Base-by-base conservation (phyloP, 2,329 filamentous ascomycete species). In the Cladophialophora chaetospira region DNA sequence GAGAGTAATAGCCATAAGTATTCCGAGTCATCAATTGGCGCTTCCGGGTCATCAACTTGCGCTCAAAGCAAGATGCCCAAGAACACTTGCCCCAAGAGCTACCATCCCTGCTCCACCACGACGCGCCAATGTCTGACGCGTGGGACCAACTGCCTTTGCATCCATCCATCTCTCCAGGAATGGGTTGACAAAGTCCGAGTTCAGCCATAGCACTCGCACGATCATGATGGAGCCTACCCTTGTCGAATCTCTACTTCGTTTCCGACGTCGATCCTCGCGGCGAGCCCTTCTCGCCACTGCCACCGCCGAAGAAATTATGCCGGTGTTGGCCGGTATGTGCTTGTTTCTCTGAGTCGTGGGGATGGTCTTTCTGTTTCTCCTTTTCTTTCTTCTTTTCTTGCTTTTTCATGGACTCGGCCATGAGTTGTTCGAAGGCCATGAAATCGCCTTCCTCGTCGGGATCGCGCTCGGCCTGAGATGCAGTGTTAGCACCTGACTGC, bases 401-500 rank as follows among this genome's bases (percentile, higher is more conserved):
- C 82, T 97, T 97, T 52, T 91, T 88, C 55, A 92, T 91, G 3
- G 93, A 93, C 72, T 99, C 94, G 48, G 94, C 92, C 73, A 99
- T 96, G 54, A 99, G 86, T 74, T 97, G 91, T 73, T 99, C 94
- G 66, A 99, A 99, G 13, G 93, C 92, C 84, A 99, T 95, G 75
- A 96, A 97, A 69, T 97, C 94, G 63, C 94, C 93, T 75, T 99
- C 94, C 77, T 99, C 94, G 63, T 99, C 94, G 38, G 93, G 88
- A 53, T 93, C 88, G 61, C 94, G 87, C 72, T 88, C 83, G 36
- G 93, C 90, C 92, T 97, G 65, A 45, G 42, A 31, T 13, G 35
- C 28, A 33, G 31, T n/a, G 11, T 53, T 31, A 57, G 47, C 23
- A 23, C 31, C 4, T 23, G n/a, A 42, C 9, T 5, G 10, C n/a